Conservation (phyloP, 768 basidiomycete genomes). For the Boletus pseudopeckii region DNA sequence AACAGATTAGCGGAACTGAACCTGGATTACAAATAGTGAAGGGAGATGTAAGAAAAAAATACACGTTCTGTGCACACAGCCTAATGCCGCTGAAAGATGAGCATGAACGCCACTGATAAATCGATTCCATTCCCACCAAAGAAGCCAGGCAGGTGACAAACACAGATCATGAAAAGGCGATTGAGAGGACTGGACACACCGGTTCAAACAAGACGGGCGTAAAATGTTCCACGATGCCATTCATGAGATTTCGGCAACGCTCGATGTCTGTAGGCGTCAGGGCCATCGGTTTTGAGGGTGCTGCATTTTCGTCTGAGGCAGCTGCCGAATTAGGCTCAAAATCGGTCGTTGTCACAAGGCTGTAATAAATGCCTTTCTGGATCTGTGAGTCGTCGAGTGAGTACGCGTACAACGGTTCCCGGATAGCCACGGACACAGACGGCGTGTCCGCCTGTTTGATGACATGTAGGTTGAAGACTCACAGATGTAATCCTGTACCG, state of each 20-base stretch:
- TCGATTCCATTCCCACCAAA: background rate
- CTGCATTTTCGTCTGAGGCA: background rate
- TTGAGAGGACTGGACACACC: constrained; percentile 21
- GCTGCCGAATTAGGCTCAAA: constrained; percentile 43
- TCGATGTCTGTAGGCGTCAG: constrained; percentile 34
- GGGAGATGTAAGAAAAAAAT: no score
- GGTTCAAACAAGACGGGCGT: constrained; percentile 72
- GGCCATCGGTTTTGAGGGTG: constrained; percentile 3
- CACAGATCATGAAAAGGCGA: background rate
- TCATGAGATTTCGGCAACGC: constrained; percentile 50
- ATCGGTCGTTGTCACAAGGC: constrained; percentile 55
- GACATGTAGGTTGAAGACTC: constrained; percentile 23
- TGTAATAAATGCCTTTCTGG: constrained; percentile 63
- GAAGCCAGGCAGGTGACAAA: background rate
- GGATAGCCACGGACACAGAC: background rate
- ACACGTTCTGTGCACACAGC: background rate
- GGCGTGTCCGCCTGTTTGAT: background rate
- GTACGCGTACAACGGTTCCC: background rate
- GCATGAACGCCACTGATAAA: background rate
- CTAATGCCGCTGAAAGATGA: background rate
- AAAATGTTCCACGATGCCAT: constrained; percentile 58
- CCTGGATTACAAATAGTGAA: background rate
- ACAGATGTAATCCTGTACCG: constrained; percentile 49
- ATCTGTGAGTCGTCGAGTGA: constrained; percentile 36
- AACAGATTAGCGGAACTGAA: background rate